Evolutionary conservation across 768 basidiomycete genomes (phyloP), one percentile per base, ranked within the genome.

Genomic region (Naganishia friedmannii): DNA sequence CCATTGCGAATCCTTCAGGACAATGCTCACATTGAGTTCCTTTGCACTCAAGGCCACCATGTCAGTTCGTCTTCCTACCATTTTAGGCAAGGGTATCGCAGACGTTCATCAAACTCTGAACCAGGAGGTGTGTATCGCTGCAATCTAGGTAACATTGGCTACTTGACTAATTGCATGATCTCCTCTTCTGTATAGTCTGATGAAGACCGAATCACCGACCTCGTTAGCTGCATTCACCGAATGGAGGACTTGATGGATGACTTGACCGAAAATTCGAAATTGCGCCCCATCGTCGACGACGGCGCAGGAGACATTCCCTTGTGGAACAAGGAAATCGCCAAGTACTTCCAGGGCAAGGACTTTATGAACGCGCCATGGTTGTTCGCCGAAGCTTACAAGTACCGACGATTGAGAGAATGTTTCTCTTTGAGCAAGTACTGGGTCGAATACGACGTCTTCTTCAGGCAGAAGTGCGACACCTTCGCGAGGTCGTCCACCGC

Each of bases 311-410:
- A 96, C 72, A 90, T 97, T 34, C 89, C 92, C 7, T 85, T 96
- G 9, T 97, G 93, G 94, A 97, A 97, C 83, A 95, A 96, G 79
- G 92, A 93, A 80, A 94, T 95, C 56, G 92, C 92, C 53, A 92
- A 91, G 78, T 96, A 87, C 80, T 96, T 96, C 83, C 88, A 92
- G 82, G 91, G 91, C 87, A 75, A 77, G 80, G 80, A 75, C 70
- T 77, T 73, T 28, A 70, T 70, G 69, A 70, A 65, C 57, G 51
- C 60, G 15, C 69, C 69, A n/a, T 70, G 69, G 69, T 93, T 92
- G 51, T 70, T 70, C 53, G 65, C 93, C 26, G 93, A 95, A 80
- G 93, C 93, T 23, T 82, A 81, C 77, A 82, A 82, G 76, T 81
- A 81, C 76, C 72, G 80, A 74, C 70, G 82, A 71, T 86, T 97